Conservation (phyloP, 345 rosid species). For the Eucalyptus albens region DNA sequence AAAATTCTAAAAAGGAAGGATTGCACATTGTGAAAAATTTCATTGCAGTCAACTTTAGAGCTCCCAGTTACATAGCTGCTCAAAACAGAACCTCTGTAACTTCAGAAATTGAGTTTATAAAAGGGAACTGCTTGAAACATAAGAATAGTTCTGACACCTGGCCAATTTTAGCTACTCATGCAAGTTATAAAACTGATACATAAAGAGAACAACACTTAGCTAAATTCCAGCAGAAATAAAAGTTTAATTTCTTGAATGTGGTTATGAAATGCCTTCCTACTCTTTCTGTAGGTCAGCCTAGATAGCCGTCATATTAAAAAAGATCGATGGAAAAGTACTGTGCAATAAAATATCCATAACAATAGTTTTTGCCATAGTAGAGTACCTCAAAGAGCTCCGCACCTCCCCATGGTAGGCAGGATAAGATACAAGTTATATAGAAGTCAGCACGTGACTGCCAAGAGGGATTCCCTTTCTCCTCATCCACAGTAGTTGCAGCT, state of each 20-base stretch:
- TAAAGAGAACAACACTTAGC: not conserved
- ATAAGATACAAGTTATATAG: constrained; percentile 78
- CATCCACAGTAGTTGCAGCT: constrained; percentile 93
- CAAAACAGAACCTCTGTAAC: not conserved
- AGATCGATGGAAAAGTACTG: not conserved
- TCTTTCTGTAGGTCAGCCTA: not conserved
- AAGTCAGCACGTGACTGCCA: constrained; percentile 98
- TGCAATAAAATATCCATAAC: not conserved
- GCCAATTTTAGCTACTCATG: not conserved
- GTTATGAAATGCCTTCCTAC: not conserved
- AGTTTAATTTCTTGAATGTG: not conserved
- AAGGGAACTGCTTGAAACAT: not conserved
- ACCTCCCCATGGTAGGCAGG: constrained; percentile 98
- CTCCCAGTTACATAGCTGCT: not conserved
- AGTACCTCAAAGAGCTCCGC: constrained; percentile 88
- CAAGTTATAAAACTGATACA: not conserved
- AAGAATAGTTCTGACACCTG: not conserved
- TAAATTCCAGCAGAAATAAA: not conserved
- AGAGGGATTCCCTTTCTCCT: constrained; percentile 95
- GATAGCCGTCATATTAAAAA: not conserved
- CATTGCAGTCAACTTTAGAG: not conserved
- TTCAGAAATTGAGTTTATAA: not conserved
- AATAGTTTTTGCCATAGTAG: not conserved
- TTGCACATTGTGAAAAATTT: not conserved
- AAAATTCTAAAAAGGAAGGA: not conserved